Base-by-base conservation (phyloP, 208 protist genomes). In the Trypanosoma scelopori region DNA sequence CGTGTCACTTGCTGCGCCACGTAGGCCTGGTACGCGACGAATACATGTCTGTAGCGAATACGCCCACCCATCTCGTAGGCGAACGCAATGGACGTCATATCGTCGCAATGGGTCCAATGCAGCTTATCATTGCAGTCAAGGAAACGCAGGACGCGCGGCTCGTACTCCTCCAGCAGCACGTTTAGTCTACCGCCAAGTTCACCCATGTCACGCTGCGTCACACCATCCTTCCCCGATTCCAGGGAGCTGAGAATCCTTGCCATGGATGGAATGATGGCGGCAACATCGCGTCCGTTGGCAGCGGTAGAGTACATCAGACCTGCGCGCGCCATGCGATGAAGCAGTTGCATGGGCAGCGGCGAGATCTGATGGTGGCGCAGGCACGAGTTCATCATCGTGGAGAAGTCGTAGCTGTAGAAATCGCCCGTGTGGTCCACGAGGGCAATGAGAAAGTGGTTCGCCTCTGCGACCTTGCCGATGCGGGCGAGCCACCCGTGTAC, bases 401-500 rank as follows among this genome's bases (percentile, higher is more conserved):
- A 30, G 52, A 85, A 92, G 46, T 89, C 76, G 58, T 64, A 69
- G 20, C 63, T 52, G 5, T 51, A 15, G 32, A 91, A 82, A 6
- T 83, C 60, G 5, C 82, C 83, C 0, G 81, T 79, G 42, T 84
- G 62, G 52, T 89, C 76, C 11, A 88, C 61, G 20, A 94, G 72
- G 2, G 89, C 62, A 46, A 65, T 48, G 9, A 94, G 81, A 18
- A 94, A 30, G 46, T 81, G 69, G 46, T 74, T 81, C 12, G 79
- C 65, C 57, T 89, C 82, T 1, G 56, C 37, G 11, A 66, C 46
- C 25, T 74, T 76, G 46, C 89, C 89, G 48, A 76, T 74, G 11
- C 85, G 82, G 45, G 90, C 80, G 75, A 94, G 84, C 89, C 89
- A 94, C 23, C 81, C 28, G 51, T 92, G 92, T 23, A 94, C 69